Evolutionary conservation across 2,329 filamentous ascomycete species (phyloP).

Genomic region (Sclerotinia nivalis): DNA sequence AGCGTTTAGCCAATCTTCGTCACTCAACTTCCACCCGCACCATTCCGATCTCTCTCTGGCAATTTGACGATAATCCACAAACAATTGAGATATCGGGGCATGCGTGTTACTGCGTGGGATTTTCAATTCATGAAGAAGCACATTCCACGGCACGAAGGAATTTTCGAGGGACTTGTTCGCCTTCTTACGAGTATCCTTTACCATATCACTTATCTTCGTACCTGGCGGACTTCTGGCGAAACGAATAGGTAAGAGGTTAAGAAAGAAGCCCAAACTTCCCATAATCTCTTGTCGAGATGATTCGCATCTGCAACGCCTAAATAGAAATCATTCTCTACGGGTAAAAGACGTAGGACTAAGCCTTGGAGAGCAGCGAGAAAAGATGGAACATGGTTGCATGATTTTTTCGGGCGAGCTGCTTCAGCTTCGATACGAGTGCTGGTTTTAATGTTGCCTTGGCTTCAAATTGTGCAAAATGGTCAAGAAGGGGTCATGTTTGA

Average conservation of each 20-base stretch:
- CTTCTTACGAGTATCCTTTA: constrained; percentile 33
- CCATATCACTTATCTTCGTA: too few relatives aligned
- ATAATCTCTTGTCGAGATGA: constrained; percentile 40
- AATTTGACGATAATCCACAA: constrained; percentile 49
- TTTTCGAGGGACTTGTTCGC: constrained; percentile 45
- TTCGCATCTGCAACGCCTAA: constrained; percentile 52
- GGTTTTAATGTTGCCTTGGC: too few relatives aligned
- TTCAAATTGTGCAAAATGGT: too few relatives aligned
- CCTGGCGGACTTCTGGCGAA: constrained; percentile 36
- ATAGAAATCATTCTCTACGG: constrained; percentile 44
- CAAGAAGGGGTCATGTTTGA: too few relatives aligned
- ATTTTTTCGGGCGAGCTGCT: constrained; percentile 28
- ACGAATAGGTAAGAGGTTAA: constrained; percentile 31
- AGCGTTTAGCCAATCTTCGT: too few relatives aligned
- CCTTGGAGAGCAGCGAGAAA: constrained; percentile 47
- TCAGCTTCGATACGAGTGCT: too few relatives aligned
- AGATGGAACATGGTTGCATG: constrained; percentile 48
- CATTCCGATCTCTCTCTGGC: constrained; percentile 31
- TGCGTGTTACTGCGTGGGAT: constrained; percentile 43
- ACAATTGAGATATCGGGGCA: constrained; percentile 39
- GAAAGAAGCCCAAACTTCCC: constrained; percentile 27
- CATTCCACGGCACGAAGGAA: constrained; percentile 51
- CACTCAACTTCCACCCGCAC: too few relatives aligned
- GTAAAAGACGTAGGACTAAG: constrained; percentile 42
- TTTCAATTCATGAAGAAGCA: constrained; percentile 48